Conservation (phyloP, 1,284 basidiomycete genomes). For the Coniophora puteana region DNA sequence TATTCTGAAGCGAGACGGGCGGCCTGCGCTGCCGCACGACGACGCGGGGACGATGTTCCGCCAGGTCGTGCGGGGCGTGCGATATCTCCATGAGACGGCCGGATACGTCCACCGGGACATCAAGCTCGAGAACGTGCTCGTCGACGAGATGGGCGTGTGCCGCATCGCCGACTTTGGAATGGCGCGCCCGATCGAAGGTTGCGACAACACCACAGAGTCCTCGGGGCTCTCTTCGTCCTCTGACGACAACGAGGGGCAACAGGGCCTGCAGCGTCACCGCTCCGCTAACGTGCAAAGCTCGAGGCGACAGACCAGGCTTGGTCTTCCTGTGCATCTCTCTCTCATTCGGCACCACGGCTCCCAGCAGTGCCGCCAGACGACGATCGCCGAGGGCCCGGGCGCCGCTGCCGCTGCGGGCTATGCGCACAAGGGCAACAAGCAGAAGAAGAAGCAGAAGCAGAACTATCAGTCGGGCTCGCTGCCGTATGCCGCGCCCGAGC, state of each 20-base stretch:
- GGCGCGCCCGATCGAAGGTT: slow-evolving; percentile 57
- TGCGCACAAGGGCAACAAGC: slow-evolving; percentile 27
- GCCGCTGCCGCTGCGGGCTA: slow-evolving; percentile 25
- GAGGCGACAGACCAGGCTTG: slow-evolving; percentile 19
- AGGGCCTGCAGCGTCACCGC: slow-evolving; percentile 27
- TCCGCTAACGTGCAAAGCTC: slow-evolving; percentile 23
- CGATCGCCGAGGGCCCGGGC: slow-evolving; percentile 34
- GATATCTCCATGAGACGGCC: slow-evolving; percentile 81
- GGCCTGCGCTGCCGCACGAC: slow-evolving; percentile 62
- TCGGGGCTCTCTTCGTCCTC: no score
- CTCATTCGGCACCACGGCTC: slow-evolving; percentile 33
- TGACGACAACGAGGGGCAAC: slow-evolving; percentile 33
- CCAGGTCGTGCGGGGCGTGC: slow-evolving; percentile 84
- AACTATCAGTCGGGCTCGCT: slow-evolving; percentile 86
- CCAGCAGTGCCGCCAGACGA: slow-evolving; percentile 57
- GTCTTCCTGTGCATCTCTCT: slow-evolving; percentile 26
- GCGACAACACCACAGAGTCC: no score
- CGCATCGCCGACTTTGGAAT: slow-evolving; percentile 85
- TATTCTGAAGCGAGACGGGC: slow-evolving; percentile 72
- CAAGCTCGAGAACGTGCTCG: slow-evolving; percentile 95
- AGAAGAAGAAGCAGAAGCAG: no score
- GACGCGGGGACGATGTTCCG: slow-evolving; percentile 88
- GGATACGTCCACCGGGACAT: slow-evolving; percentile 87
- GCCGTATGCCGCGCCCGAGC: slow-evolving; percentile 85
- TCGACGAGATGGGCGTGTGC: slow-evolving; percentile 81